A percentile compares a stretch with the other conserved stretches of the same genome.
phyloP scores from a whole-genome alignment of 1,284 basidiomycete species.

The Puccinia hordei region DNA sequence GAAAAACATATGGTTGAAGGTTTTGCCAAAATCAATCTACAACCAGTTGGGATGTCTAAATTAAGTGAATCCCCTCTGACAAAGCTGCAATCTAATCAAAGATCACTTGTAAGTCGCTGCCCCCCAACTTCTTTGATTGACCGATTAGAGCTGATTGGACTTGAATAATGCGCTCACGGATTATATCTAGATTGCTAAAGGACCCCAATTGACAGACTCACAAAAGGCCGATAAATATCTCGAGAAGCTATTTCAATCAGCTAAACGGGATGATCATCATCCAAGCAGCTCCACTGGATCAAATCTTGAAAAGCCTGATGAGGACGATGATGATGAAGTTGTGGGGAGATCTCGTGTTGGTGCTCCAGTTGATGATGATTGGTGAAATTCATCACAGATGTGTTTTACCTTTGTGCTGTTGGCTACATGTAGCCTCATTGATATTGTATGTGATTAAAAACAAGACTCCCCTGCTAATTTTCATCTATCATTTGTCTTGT shows the following conservation, averaged over 20 bases:
- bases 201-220: constrained; percentile 39
- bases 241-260: constrained; percentile 39
- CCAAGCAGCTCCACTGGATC: background rate
- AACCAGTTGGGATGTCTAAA: constrained; percentile 60
- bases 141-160: background rate
- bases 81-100: constrained; percentile 26
- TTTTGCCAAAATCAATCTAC: constrained; percentile 57
- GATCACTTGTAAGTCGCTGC: constrained; percentile 14
- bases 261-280: constrained; percentile 35
- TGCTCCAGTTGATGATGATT: constrained; percentile 42
- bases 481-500: too few species aligned
- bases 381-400: background rate
- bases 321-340: constrained; percentile 33
- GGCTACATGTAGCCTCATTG: too few species aligned
- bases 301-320: background rate
- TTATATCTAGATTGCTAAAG: constrained; percentile 16
- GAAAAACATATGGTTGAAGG: constrained; percentile 55
- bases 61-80: constrained; percentile 55
- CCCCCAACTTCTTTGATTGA: background rate
- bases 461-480: too few species aligned
- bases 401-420: background rate
- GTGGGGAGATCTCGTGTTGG: constrained; percentile 36
- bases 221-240: constrained; percentile 42
- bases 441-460: too few species aligned
- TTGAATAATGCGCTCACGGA: background rate